Percentiles rank a stretch among this genome's conserved stretches.
Evolutionary conservation across 306 rosid genomes (phyloP).

Genomic region (Corylus americana): DNA sequence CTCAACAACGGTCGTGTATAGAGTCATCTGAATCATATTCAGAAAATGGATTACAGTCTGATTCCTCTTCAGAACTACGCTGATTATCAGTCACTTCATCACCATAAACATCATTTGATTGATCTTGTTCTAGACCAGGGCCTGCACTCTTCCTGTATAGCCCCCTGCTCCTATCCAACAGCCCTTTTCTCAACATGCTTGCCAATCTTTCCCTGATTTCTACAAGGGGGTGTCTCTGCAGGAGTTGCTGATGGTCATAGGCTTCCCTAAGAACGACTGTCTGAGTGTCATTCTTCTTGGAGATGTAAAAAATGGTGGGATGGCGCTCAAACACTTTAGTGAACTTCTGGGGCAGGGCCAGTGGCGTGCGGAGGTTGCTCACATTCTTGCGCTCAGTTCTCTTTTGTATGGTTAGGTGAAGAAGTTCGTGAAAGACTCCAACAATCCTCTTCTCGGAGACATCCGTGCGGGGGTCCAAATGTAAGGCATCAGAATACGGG

Average conservation of each 20-base stretch:
- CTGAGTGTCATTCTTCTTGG: conserved; percentile 70
- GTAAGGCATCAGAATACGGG: conserved; percentile 61
- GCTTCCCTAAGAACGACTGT: conserved; percentile 81
- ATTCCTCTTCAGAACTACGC: conserved; percentile 36
- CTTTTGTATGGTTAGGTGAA: conserved; percentile 77
- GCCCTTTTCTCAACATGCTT: conserved; percentile 51
- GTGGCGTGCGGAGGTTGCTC: conserved; percentile 76
- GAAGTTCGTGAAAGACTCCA: conserved; percentile 93
- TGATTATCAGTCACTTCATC: conserved; percentile 11
- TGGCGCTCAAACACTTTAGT: conserved; percentile 93
- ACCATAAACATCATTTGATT: conserved; percentile 12
- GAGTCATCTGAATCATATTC: conserved; percentile 42
- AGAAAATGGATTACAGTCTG: conserved; percentile 23
- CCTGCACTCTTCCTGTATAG: conserved; percentile 43
- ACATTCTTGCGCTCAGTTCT: conserved; percentile 83
- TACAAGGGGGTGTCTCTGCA: conserved; percentile 62
- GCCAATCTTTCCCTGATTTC: conserved; percentile 63
- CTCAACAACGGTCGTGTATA: conserved; percentile 18
- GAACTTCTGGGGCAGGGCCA: conserved; percentile 80
- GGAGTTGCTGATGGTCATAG: conserved; percentile 50
- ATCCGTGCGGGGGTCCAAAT: conserved; percentile 87
- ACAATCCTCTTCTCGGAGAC: conserved; percentile 83
- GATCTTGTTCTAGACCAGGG: conserved; percentile 23
- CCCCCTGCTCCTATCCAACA: conserved; percentile 67
- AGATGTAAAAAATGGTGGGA: conserved; percentile 86